Evolutionary conservation across 108 stramenopile species (phyloP), one percentile per base, ranked within the genome.

Genomic region (Cyclotella distinguenda): DNA sequence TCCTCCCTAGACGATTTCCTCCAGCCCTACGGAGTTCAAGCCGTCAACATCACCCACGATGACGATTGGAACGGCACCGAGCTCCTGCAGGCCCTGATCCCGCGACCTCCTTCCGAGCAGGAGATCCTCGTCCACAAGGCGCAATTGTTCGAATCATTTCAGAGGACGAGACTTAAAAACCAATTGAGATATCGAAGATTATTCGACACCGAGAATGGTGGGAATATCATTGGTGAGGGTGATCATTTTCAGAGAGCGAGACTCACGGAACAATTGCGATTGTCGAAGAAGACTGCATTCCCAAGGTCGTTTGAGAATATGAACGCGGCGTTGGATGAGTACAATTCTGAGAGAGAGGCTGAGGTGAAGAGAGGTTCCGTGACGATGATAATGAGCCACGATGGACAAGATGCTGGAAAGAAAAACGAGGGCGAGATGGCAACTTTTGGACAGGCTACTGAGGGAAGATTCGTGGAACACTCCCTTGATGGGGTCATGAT

Each of bases 1-100:
- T n/a, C n/a, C n/a, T n/a, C n/a, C n/a, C n/a, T n/a, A n/a, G 72
- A 73, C 18, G 60, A 55, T 26, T 73, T 73, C 31, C 1, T 65
- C 23, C 56, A 64, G 7, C 72, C 72, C 58, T 73, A 73, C 31
- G 72, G 72, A 34, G 43, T 73, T 27, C 28, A 53, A 16, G 44
- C 60, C 9, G n/a, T 16, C n/a, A 54, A 56, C 32, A 21, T 18
- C 23, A 48, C 19, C 2, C 19, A 48, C 6, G 39, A 44, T 43
- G 52, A 55, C 1, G 36, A 68, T 6, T 31, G 35, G 31, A 44
- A 50, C 34, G 31, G 65, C 11, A 35, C 31, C 0, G 60, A 63
- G 27, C 39, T 74, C 5, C 58, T 74, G 2, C 44, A 66, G 16
- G 64, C 59, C 1, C 50, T 74, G 19, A 40, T 74, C 3, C 72